These are phyloP conservation scores for Metarhizium album DNA, from an alignment of 2,329 filamentous ascomycete genomes.

Conservation along the genomic window DNA sequence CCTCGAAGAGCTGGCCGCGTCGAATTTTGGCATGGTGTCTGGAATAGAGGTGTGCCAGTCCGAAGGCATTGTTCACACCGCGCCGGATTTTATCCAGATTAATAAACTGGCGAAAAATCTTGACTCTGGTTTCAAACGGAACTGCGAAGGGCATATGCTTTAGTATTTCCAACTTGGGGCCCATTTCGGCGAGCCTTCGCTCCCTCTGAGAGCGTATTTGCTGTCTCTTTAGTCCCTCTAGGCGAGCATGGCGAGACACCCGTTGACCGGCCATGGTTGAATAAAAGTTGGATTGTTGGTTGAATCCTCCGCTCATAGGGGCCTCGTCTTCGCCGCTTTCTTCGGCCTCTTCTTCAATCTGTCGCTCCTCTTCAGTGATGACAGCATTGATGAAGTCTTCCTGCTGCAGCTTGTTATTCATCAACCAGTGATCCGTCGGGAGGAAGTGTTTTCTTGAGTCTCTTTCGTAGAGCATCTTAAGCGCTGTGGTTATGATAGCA, in stretches of 20 bases:
- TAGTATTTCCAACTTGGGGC: conserved; percentile 78
- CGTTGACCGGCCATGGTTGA: conserved; percentile 41
- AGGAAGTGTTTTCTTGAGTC: conserved; percentile 84
- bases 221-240: conserved; percentile 52
- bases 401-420: conserved; percentile 83
- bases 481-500: conserved; percentile 64
- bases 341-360: conserved; percentile 30
- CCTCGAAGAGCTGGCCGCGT: conserved; percentile 69
- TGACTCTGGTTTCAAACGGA: conserved; percentile 80
- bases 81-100: conserved; percentile 46
- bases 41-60: conserved; percentile 19
- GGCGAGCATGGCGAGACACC: conserved; percentile 50
- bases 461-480: conserved; percentile 84
- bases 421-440: conserved; percentile 80
- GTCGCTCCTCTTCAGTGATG: conserved; percentile 76
- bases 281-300: conserved; percentile 15
- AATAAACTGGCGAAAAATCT: conserved; percentile 93
- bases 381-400: conserved; percentile 77
- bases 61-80: conserved; percentile 9
- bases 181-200: conserved; percentile 66
- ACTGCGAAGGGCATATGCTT: conserved; percentile 97
- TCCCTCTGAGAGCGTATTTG: conserved; percentile 58
- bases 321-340: conserved; percentile 16
- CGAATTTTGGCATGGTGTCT: conserved; percentile 71
- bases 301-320: conserved; percentile 23